Percentiles rank a stretch among this genome's conserved stretches.
Conservation (phyloP, 352 stramenopile genomes). For the Phytopythium ostracodes region DNA sequence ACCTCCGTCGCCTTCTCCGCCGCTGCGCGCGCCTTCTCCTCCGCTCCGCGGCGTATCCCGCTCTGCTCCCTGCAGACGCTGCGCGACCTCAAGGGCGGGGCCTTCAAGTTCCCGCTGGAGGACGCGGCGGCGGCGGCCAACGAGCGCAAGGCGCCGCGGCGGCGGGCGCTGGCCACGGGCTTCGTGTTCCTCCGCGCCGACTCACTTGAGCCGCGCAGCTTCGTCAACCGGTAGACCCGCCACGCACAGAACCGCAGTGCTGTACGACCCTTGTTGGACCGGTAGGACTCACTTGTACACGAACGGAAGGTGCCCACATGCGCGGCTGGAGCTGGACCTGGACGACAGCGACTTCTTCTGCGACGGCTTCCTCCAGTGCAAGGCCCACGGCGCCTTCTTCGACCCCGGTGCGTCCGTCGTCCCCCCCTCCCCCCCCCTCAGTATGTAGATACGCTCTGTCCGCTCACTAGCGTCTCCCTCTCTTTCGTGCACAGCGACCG, state of each 20-base stretch:
- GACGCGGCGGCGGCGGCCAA: background rate
- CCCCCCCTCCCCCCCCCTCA: background rate
- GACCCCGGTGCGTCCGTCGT: slow-evolving; percentile 35
- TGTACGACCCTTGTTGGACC: too few relatives aligned
- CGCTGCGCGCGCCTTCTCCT: slow-evolving; percentile 1
- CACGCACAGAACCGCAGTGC: too few relatives aligned
- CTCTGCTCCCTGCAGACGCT: slow-evolving; percentile 60
- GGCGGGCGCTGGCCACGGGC: slow-evolving; percentile 36
- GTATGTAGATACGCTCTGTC: too few relatives aligned
- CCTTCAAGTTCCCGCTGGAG: slow-evolving; percentile 59
- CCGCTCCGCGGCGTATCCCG: background rate
- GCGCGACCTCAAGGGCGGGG: slow-evolving; percentile 27
- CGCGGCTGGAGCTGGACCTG: slow-evolving; percentile 67
- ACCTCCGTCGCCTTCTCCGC: too few relatives aligned
- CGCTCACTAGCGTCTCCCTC: background rate
- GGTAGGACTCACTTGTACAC: too few relatives aligned
- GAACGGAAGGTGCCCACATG: slow-evolving; percentile 51
- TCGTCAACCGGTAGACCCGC: slow-evolving; percentile 39
- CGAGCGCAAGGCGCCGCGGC: slow-evolving; percentile 13
- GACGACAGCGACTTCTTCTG: slow-evolving; percentile 82
- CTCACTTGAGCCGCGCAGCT: slow-evolving; percentile 40
- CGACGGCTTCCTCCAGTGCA: slow-evolving; percentile 79
- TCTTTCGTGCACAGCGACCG: slow-evolving; percentile 23
- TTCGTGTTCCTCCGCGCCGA: slow-evolving; percentile 62
- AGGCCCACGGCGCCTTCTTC: slow-evolving; percentile 78